Percentiles rank a stretch among this genome's conserved stretches.
phyloP scores from a whole-genome alignment of 192 early-diverging fungal genomes.

The Coemansia sp. region DNA sequence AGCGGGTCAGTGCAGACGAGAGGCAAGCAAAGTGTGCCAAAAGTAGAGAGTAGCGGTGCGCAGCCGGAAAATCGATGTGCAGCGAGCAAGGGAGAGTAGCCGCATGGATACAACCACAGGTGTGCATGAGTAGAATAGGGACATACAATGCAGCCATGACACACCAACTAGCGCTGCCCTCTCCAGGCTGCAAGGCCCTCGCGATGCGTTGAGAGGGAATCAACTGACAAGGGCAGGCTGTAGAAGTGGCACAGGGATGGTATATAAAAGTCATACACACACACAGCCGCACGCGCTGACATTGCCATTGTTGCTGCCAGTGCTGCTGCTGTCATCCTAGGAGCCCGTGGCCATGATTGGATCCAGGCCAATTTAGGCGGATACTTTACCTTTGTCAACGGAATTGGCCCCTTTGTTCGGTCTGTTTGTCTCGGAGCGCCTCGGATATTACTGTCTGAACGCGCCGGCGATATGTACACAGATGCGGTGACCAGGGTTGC shows the following conservation, averaged over 20 bases:
- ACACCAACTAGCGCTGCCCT: neutral
- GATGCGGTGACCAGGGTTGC: neutral
- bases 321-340: conserved; percentile 3
- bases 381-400: conserved; percentile 12
- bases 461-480: conserved; percentile 12
- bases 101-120: neutral
- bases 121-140: conserved; percentile 8
- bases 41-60: neutral
- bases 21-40: neutral
- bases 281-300: conserved; percentile 1
- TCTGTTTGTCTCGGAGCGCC: conserved; percentile 10
- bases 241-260: conserved; percentile 10
- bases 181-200: neutral
- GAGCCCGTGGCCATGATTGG: conserved; percentile 3
- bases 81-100: conserved; percentile 1
- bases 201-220: conserved; percentile 1
- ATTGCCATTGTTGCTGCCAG: neutral
- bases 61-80: conserved; percentile 1
- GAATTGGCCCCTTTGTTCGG: conserved; percentile 12
- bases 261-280: conserved; percentile 4
- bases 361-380: conserved; percentile 7
- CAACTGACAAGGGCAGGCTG: conserved; percentile 2
- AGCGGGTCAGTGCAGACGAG: neutral
- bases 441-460: conserved; percentile 11
- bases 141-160: conserved; percentile 7